A percentile compares a stretch with the other conserved stretches of the same genome.
These are phyloP conservation scores for Rhododendron williamsianum DNA, from an alignment of 148 eudicot genomes.

Conservation along the genomic window DNA sequence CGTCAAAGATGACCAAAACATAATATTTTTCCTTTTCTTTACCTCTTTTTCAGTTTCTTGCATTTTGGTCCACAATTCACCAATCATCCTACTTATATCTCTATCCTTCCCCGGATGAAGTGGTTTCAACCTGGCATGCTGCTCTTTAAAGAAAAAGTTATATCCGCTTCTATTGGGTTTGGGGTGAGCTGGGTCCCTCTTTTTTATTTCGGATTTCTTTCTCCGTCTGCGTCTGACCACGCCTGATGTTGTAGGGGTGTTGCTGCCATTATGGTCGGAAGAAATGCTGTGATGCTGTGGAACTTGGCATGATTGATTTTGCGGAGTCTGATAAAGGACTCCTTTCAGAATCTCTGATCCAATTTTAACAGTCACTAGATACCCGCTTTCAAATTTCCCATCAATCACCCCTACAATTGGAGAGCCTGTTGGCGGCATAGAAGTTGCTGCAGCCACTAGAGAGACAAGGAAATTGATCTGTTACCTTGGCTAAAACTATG, in stretches of 20 bases:
- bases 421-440: constrained; percentile 30
- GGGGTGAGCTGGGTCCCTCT: constrained; percentile 86
- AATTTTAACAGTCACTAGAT: constrained; percentile 74
- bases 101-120: constrained; percentile 71
- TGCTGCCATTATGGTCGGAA: constrained; percentile 7
- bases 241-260: constrained; percentile 22
- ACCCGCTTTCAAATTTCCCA: constrained; percentile 96
- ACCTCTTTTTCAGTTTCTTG: constrained; percentile 64
- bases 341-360: constrained; percentile 76
- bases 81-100: constrained; percentile 89
- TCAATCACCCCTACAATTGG: constrained; percentile 78
- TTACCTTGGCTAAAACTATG: not conserved
- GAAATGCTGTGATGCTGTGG: constrained; percentile 14
- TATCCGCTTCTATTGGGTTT: constrained; percentile 95
- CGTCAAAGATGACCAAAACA: not conserved
- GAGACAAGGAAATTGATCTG: not conserved
- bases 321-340: constrained; percentile 62
- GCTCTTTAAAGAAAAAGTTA: constrained; percentile 92
- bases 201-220: constrained; percentile 76
- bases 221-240: constrained; percentile 42
- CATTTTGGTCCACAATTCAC: constrained; percentile 77
- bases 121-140: constrained; percentile 74
- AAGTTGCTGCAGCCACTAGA: constrained; percentile 16
- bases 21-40: constrained; percentile 21
- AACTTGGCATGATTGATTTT: constrained; percentile 8